Percentiles rank a stretch among this genome's conserved stretches.
Conservation (phyloP, 2,329 filamentous ascomycete genomes). For the Graphiopsis chlorocephala region DNA sequence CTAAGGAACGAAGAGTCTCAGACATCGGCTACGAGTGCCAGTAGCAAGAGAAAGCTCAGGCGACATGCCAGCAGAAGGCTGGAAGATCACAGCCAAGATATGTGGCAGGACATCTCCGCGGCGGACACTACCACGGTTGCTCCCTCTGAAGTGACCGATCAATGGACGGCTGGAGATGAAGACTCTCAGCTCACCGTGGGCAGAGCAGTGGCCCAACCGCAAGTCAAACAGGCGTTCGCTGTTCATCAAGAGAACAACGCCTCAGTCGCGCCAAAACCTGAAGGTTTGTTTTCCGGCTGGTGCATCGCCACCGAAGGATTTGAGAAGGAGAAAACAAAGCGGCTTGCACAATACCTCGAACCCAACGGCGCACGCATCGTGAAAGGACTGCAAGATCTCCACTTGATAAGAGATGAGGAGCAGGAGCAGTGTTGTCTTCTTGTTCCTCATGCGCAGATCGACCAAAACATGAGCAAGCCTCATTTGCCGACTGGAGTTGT, state of each 20-base stretch:
- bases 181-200: constrained; percentile 19
- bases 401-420: not conserved
- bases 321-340: constrained; percentile 20
- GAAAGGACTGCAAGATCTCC: not conserved
- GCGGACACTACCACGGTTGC: constrained; percentile 26
- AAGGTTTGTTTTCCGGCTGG: constrained; percentile 32
- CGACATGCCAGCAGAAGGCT: constrained; percentile 84
- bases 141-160: constrained; percentile 21
- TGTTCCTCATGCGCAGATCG: constrained; percentile 37
- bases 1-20: constrained; percentile 47
- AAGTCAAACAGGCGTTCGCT: constrained; percentile 33
- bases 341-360: constrained; percentile 25
- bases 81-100: constrained; percentile 70
- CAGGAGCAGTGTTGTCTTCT: constrained; percentile 14
- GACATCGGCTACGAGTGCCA: constrained; percentile 23
- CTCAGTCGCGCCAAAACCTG: constrained; percentile 4
- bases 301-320: constrained; percentile 31
- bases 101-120: constrained; percentile 86
- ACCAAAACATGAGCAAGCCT: constrained; percentile 21
- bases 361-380: constrained; percentile 33
- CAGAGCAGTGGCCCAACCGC: constrained; percentile 36
- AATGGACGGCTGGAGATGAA: constrained; percentile 22
- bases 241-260: not conserved
- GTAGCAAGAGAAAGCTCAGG: constrained; percentile 73
- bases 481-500: constrained; percentile 33